Percentiles rank a stretch among this genome's conserved stretches.
These are phyloP conservation scores for Fraxinus paxiana DNA, from an alignment of 305 asterid species.

Conservation along the genomic window DNA sequence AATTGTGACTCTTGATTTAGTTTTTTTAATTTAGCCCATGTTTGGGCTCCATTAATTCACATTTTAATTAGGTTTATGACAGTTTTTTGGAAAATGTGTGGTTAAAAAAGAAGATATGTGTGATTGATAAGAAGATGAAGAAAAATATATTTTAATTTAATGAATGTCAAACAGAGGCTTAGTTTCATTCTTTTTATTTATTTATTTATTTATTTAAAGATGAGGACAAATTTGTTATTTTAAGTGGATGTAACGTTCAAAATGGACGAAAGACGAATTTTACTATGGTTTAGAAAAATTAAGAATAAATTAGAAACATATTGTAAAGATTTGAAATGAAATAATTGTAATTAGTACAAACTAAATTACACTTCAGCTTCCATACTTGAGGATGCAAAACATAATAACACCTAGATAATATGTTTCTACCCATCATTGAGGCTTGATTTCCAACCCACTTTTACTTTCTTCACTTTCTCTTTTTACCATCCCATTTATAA, in stretches of 20 bases:
- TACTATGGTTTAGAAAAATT: neutral
- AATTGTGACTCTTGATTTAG: neutral
- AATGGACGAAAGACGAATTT: neutral
- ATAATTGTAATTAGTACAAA: slow-evolving; percentile 15
- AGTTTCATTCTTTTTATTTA: neutral
- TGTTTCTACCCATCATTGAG: slow-evolving; percentile 28
- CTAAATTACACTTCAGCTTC: slow-evolving; percentile 23
- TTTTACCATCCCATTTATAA: slow-evolving; percentile 10
- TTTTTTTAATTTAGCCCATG: neutral
- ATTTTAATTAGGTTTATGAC: neutral
- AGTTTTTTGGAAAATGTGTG: too few relatives aligned
- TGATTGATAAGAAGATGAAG: too few relatives aligned
- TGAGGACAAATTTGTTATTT: neutral
- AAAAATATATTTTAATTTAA: too few relatives aligned
- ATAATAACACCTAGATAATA: slow-evolving; percentile 33
- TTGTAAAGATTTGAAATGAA: neutral
- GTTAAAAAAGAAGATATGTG: neutral
- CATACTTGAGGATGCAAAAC: slow-evolving; percentile 16
- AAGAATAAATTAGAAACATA: neutral
- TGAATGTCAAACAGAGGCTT: neutral
- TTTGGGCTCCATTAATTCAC: neutral
- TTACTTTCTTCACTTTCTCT: neutral
- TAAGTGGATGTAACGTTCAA: neutral
- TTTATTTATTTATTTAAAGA: neutral
- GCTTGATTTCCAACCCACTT: slow-evolving; percentile 18